phyloP scores from a whole-genome alignment of 805 yeast species.

The Debaryomyces castellii region DNA sequence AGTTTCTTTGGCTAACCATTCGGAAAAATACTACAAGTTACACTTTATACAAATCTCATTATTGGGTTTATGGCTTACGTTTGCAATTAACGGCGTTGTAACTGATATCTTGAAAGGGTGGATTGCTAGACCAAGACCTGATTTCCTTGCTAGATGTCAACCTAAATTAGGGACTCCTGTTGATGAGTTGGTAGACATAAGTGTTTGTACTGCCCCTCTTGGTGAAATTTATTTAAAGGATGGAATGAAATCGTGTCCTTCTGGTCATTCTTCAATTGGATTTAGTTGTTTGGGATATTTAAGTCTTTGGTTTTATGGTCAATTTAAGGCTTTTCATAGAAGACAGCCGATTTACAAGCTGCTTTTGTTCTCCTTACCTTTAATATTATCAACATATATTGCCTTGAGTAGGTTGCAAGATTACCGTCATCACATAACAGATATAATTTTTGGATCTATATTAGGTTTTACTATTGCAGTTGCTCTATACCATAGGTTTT shows the following conservation, averaged over 20 bases:
- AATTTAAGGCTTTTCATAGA: slow-evolving; percentile 14
- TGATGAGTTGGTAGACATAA: slow-evolving; percentile 24
- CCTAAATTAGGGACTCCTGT: slow-evolving; percentile 24
- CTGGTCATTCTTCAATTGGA: slow-evolving; percentile 39
- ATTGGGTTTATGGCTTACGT: slow-evolving; percentile 30
- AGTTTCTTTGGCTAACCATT: slow-evolving; percentile 2
- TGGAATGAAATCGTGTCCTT: slow-evolving; percentile 42
- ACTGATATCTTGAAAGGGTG: slow-evolving; percentile 39
- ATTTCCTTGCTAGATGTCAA: slow-evolving; percentile 40
- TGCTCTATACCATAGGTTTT: not conserved
- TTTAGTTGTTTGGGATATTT: slow-evolving; percentile 34
- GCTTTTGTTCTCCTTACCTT: slow-evolving; percentile 14
- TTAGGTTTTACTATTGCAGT: slow-evolving; percentile 21
- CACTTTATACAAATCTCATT: slow-evolving; percentile 29
- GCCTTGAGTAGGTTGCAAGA: slow-evolving; percentile 34
- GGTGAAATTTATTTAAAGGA: slow-evolving; percentile 27
- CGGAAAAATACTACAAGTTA: slow-evolving; percentile 10
- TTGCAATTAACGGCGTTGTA: slow-evolving; percentile 26
- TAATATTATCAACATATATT: slow-evolving; percentile 28
- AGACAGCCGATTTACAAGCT: slow-evolving; percentile 11
- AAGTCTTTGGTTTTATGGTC: slow-evolving; percentile 32
- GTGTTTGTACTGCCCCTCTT: slow-evolving; percentile 33
- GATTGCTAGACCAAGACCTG: slow-evolving; percentile 45
- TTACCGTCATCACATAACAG: slow-evolving; percentile 36
- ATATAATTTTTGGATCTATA: slow-evolving; percentile 25